Conservation (phyloP, 805 yeast species). For the Dipodascopsis tothii region DNA sequence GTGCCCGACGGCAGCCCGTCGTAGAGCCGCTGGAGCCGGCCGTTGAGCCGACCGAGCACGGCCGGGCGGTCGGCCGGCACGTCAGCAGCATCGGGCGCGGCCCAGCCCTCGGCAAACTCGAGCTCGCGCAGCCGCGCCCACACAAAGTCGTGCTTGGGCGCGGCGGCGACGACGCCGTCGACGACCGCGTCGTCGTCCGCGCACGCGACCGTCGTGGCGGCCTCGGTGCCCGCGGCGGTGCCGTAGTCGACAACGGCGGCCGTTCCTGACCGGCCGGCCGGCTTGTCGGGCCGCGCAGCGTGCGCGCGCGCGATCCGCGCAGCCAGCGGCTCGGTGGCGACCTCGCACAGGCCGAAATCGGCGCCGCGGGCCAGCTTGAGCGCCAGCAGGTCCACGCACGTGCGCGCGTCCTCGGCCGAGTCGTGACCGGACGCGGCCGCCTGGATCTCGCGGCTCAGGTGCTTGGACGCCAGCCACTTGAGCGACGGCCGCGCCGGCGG, state of each 20-base stretch:
- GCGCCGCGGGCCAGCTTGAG: slow-evolving; percentile 61
- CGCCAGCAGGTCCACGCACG: slow-evolving; percentile 72
- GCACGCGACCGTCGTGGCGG: slow-evolving; percentile 39
- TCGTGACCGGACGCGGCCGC: slow-evolving; percentile 57
- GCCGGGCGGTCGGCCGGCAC: slow-evolving; percentile 1
- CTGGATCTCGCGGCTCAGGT: slow-evolving; percentile 57
- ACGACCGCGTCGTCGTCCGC: slow-evolving; percentile 55
- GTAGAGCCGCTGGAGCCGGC: slow-evolving; percentile 44
- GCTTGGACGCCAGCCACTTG: slow-evolving; percentile 55
- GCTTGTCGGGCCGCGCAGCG: slow-evolving; percentile 4
- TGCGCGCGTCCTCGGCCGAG: slow-evolving; percentile 74
- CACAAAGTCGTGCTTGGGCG: slow-evolving; percentile 42
- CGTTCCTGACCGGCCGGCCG: slow-evolving; percentile 9
- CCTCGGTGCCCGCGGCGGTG: slow-evolving; percentile 28
- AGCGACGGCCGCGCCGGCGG: slow-evolving; percentile 74
- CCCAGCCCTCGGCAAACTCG: slow-evolving; percentile 39
- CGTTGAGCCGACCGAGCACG: slow-evolving; percentile 35
- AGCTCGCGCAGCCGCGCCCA: slow-evolving; percentile 54
- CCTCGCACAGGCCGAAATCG: slow-evolving; percentile 48
- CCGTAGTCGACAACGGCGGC: slow-evolving; percentile 34
- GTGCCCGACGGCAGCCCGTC: slow-evolving; percentile 50
- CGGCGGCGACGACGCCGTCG: slow-evolving; percentile 33
- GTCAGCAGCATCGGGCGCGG: slow-evolving; percentile 3
- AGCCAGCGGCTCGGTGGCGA: slow-evolving; percentile 21
- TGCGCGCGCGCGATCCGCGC: slow-evolving; percentile 15